These are phyloP conservation scores for Nicotiana tomentosiformis DNA, from an alignment of 257 asterid species.

Conservation along the genomic window DNA sequence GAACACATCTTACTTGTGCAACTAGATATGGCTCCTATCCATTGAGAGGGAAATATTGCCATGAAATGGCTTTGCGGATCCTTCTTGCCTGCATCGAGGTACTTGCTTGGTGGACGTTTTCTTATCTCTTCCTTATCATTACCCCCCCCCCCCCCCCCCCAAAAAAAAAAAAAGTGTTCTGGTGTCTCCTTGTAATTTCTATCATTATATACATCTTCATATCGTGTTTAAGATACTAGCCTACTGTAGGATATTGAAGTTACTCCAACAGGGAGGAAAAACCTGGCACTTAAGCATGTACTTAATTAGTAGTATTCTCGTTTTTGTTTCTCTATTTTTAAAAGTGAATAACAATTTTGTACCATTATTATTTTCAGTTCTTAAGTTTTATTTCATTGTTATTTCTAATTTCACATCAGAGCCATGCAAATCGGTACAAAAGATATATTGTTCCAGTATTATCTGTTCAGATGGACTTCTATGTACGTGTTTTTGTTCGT, in stretches of 20 bases:
- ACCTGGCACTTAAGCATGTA: not conserved
- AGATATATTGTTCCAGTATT: slow-evolving; percentile 83
- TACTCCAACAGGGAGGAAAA: not conserved
- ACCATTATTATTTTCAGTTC: not conserved
- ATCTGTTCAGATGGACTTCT: slow-evolving; percentile 93
- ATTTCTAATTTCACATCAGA: slow-evolving; percentile 41
- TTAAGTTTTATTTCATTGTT: not conserved
- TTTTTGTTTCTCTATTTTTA: not conserved
- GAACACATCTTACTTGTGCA: slow-evolving; percentile 16
- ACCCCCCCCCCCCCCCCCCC: too few species aligned
- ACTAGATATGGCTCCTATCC: slow-evolving; percentile 92
- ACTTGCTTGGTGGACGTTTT: not conserved
- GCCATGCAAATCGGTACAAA: slow-evolving; percentile 96
- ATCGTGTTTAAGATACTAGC: not conserved
- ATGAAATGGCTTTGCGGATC: slow-evolving; percentile 93
- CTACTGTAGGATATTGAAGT: not conserved
- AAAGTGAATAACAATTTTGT: not conserved
- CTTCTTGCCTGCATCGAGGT: slow-evolving; percentile 97
- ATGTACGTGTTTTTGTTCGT: slow-evolving; percentile 89
- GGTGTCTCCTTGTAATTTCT: not conserved
- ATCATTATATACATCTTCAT: not conserved
- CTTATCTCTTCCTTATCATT: not conserved
- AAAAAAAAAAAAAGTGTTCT: not conserved
- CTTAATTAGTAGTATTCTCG: not conserved
- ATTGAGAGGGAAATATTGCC: slow-evolving; percentile 84